Percentiles rank a stretch among this genome's conserved stretches.
phyloP scores from a whole-genome alignment of 1,284 basidiomycete genomes.

The Exobasidium cylindrosporum region DNA sequence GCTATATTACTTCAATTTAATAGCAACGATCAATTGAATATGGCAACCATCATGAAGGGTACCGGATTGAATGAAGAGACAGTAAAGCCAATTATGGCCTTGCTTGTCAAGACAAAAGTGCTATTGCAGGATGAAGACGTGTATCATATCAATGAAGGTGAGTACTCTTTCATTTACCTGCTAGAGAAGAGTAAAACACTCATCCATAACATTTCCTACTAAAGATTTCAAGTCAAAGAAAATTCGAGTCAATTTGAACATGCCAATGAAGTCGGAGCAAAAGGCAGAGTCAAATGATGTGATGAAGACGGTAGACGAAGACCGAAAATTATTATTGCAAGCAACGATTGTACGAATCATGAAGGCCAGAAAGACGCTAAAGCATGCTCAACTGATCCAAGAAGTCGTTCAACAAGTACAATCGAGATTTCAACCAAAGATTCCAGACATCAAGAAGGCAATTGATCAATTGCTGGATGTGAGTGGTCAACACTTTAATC shows the following conservation, averaged over 20 bases:
- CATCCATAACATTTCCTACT: slow-evolving; percentile 15
- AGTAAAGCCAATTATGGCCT: slow-evolving; percentile 74
- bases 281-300: slow-evolving; percentile 89
- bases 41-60: slow-evolving; percentile 75
- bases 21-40: slow-evolving; percentile 72
- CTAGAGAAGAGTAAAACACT: no score
- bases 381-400: slow-evolving; percentile 88
- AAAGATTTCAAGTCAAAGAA: slow-evolving; percentile 92
- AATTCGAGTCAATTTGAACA: slow-evolving; percentile 75
- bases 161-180: no score
- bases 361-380: slow-evolving; percentile 94
- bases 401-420: slow-evolving; percentile 91
- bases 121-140: slow-evolving; percentile 75
- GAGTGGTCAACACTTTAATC: neutral
- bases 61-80: slow-evolving; percentile 82
- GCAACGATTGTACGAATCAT: slow-evolving; percentile 96
- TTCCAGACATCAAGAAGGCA: slow-evolving; percentile 83
- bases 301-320: slow-evolving; percentile 92
- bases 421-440: slow-evolving; percentile 81
- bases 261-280: slow-evolving; percentile 88
- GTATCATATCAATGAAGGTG: slow-evolving; percentile 91
- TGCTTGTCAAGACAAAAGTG: slow-evolving; percentile 85
- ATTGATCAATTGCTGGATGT: slow-evolving; percentile 87
- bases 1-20: slow-evolving; percentile 94
- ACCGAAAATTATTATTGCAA: slow-evolving; percentile 94